phyloP scores from a whole-genome alignment of 805 yeast genomes.

The Ogataea henricii region DNA sequence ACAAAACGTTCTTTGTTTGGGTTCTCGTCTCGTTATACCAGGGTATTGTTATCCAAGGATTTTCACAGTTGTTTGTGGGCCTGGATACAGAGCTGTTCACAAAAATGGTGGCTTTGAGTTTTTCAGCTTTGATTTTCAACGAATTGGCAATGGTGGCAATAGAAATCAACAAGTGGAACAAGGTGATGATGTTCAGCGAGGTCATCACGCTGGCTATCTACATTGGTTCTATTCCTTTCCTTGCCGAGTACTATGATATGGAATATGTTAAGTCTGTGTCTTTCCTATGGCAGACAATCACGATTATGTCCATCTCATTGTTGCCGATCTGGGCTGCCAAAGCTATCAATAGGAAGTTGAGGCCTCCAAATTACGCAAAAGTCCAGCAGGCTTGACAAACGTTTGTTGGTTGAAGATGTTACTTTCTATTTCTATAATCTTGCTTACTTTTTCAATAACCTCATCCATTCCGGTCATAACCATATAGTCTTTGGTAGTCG shows the following conservation, averaged over 20 bases:
- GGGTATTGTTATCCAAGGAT: constrained; percentile 80
- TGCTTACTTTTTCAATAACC: constrained; percentile 4
- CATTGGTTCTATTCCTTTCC: constrained; percentile 77
- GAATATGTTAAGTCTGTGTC: constrained; percentile 54
- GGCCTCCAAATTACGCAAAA: constrained; percentile 96
- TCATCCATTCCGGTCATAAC: no score
- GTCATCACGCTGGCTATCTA: constrained; percentile 67
- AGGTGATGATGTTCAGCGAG: constrained; percentile 71
- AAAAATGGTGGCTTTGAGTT: constrained; percentile 83
- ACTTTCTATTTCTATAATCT: constrained; percentile 1
- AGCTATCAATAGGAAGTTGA: constrained; percentile 67
- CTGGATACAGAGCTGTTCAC: constrained; percentile 54
- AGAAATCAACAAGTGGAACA: constrained; percentile 91
- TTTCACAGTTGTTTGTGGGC: constrained; percentile 77
- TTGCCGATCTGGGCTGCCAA: constrained; percentile 90
- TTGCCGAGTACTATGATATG: constrained; percentile 84
- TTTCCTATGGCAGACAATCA: constrained; percentile 68
- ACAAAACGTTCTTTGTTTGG: constrained; percentile 89
- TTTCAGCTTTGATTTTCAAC: constrained; percentile 75
- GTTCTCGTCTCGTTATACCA: constrained; percentile 86
- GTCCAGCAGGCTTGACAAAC: constrained; percentile 70
- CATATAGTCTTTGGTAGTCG: no score
- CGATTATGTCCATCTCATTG: constrained; percentile 68
- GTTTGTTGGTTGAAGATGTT: neutral
- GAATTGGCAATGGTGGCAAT: constrained; percentile 93